Evolutionary conservation across 257 asterid species (phyloP).

Genomic region (Nicotiana attenuata): DNA sequence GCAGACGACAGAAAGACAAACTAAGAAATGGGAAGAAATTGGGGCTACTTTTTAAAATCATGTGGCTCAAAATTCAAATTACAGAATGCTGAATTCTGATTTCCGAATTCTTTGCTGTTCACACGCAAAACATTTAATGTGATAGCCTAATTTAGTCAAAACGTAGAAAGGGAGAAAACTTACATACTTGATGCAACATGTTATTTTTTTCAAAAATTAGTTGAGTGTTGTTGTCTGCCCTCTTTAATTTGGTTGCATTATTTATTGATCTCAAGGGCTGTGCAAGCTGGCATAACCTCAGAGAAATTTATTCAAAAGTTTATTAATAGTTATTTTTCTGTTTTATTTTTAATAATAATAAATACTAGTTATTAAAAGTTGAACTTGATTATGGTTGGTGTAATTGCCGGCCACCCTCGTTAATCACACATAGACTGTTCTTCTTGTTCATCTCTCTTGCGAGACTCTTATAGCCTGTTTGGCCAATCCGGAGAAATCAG

Average conservation of each 20-base stretch:
- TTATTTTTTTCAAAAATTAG: background rate
- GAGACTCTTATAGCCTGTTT: no score
- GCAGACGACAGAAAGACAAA: background rate
- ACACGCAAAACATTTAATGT: constrained; percentile 2
- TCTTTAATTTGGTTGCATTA: background rate
- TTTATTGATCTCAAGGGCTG: background rate
- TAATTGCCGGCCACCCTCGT: background rate
- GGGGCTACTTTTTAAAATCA: background rate
- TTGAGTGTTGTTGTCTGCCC: background rate
- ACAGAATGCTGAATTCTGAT: background rate
- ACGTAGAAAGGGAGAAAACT: background rate
- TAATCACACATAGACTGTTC: no score
- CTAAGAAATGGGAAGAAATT: background rate
- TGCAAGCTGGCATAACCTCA: background rate
- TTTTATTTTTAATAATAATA: background rate
- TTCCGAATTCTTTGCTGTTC: constrained; percentile 1
- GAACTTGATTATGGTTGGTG: background rate
- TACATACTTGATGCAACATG: background rate
- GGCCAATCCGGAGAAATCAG: no score
- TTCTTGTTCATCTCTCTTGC: no score
- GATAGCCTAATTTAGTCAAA: background rate
- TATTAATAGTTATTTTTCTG: no score
- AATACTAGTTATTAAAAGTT: no score
- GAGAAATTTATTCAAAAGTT: background rate
- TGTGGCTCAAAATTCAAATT: background rate